Percentiles rank a stretch among this genome's conserved stretches.
Evolutionary conservation across 2,329 filamentous ascomycete genomes (phyloP).

Genomic region (Davidsoniella eucalypti): DNA sequence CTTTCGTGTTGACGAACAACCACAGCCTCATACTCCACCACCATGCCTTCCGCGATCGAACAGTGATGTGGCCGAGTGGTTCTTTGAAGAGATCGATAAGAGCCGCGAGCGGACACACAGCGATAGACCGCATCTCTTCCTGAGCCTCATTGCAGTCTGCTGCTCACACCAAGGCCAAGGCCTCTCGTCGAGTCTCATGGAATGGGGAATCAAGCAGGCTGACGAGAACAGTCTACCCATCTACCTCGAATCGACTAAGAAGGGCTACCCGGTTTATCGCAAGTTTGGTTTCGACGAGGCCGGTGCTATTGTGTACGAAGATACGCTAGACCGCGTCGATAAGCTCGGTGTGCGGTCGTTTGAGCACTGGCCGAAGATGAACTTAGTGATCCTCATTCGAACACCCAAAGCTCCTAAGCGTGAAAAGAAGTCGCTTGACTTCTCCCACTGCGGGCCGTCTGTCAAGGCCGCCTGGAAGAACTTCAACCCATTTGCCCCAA

Average conservation of each 20-base stretch:
- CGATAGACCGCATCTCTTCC: constrained; percentile 8
- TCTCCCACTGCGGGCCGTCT: background rate
- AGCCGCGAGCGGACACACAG: constrained; percentile 10
- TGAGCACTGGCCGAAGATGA: constrained; percentile 6
- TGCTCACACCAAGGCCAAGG: constrained; percentile 5
- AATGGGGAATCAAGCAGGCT: constrained; percentile 11
- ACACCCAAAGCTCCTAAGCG: background rate
- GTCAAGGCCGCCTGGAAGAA: background rate
- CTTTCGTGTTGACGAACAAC: constrained; percentile 1
- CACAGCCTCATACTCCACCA: background rate
- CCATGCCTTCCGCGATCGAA: constrained; percentile 1
- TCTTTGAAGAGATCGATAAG: constrained; percentile 9
- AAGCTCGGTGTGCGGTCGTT: constrained; percentile 1
- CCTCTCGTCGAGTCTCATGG: constrained; percentile 5
- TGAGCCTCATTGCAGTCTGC: constrained; percentile 10
- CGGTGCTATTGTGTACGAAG: constrained; percentile 8
- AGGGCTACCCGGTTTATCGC: constrained; percentile 10
- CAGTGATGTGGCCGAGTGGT: constrained; percentile 5
- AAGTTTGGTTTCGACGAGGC: constrained; percentile 7
- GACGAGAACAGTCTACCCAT: constrained; percentile 5
- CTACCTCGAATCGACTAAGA: constrained; percentile 10
- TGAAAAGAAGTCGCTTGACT: background rate
- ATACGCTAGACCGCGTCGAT: background rate
- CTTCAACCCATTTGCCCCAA: background rate
- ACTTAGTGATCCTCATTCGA: constrained; percentile 10